Conservation (phyloP, 202 grass and related monocot genomes). For the Digitaria exilis region DNA sequence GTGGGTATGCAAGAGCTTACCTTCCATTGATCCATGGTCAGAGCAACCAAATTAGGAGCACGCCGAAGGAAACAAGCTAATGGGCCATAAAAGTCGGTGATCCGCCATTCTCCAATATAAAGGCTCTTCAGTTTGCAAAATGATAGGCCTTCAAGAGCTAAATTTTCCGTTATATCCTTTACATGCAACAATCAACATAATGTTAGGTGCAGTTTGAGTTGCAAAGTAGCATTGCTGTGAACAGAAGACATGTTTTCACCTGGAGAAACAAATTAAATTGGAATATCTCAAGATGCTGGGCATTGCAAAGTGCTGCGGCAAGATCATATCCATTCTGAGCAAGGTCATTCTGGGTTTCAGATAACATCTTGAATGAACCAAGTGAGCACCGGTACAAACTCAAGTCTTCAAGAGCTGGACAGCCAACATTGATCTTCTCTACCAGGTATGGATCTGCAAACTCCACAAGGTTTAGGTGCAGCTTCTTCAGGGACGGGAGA, state of each 20-base stretch:
- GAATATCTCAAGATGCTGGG: conserved; percentile 8
- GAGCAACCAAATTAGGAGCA: neutral
- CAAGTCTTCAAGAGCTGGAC: conserved; percentile 14
- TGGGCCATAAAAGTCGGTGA: neutral
- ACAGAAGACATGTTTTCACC: neutral
- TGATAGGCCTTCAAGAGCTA: neutral
- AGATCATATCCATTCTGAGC: neutral
- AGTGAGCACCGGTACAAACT: neutral
- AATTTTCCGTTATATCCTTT: neutral
- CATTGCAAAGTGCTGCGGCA: neutral
- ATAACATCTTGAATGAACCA: neutral
- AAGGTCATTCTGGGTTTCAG: neutral
- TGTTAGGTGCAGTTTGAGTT: neutral
- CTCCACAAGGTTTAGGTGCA: neutral
- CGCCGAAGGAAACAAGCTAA: neutral
- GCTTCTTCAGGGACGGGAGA: neutral
- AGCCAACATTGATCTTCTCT: neutral
- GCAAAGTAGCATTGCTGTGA: neutral
- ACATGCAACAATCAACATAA: neutral
- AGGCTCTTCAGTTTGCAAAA: conserved; percentile 19
- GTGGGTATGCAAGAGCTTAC: neutral
- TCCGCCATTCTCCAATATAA: neutral
- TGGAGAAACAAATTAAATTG: conserved; percentile 9
- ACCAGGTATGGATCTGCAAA: neutral
- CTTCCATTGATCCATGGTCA: conserved; percentile 18